Evolutionary conservation across 345 rosid genomes (phyloP), one percentile per base, ranked within the genome.

Genomic region (Eutrema yunnanense): DNA sequence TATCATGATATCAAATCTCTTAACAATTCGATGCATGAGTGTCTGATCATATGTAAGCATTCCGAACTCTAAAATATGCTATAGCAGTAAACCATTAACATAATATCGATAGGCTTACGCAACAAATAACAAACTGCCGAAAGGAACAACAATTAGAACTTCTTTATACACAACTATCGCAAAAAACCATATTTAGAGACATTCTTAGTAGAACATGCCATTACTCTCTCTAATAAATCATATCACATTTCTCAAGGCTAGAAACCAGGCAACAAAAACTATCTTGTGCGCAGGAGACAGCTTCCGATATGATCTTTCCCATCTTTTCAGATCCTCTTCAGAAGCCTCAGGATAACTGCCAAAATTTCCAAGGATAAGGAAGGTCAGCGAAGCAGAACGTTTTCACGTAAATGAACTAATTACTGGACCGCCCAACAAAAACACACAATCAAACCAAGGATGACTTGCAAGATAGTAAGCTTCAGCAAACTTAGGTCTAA

Each of bases 331-430:
- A 85, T 90, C 99, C 76, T 90, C 93, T 69, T 88, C 90, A 1
- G 97, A 81, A 55, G 98, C 96, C 55, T 90, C 96, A 0, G 96
- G 96, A 74, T 95, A 95, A 80, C 99, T 92, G 67, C 62, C 60
- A 32, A 5, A 47, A 48, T 6, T 6, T 30, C 52, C 30, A 59
- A 65, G 37, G 32, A 41, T 42, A 71, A 49, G n/a, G 26, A 69
- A 32, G 33, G 33, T 32, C 33, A 32, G 33, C 4, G 33, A 32
- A 32, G 33, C 33, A 32, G 33, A 32, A 32, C 33, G 0, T 32
- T 29, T 29, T 29, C 3, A 32, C 3, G n/a, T n/a, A n/a, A 32
- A 32, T 3, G 32, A 32, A 32, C 33, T 32, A 32, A 32, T 32
- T 5, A 32, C 33, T 1, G 33, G 3, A 32, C 33, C 33, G 2